Evolutionary conservation across 2,329 filamentous ascomycete genomes (phyloP).

Genomic region (Paraphoma chrysanthemicola): DNA sequence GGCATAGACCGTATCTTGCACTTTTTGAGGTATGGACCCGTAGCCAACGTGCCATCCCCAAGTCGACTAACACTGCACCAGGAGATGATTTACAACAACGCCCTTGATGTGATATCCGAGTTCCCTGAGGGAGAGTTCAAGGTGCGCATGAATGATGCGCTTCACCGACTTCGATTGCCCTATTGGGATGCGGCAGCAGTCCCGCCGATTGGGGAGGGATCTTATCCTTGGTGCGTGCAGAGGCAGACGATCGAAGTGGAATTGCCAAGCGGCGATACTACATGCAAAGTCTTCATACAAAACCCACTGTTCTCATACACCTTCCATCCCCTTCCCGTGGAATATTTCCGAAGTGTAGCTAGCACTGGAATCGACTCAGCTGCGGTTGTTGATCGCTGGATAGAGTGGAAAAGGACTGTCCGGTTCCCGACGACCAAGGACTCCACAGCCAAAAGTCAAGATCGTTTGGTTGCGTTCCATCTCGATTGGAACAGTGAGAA

Average conservation of each 20-base stretch:
- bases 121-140: conserved; percentile 48
- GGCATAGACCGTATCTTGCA: conserved; percentile 81
- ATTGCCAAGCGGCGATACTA: conserved; percentile 39
- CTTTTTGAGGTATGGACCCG: conserved; percentile 59
- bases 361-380: not conserved
- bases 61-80: conserved; percentile 17
- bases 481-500: conserved; percentile 73
- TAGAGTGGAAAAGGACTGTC: conserved; percentile 52
- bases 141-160: conserved; percentile 45
- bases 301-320: conserved; percentile 55
- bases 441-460: conserved; percentile 28
- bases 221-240: conserved; percentile 47
- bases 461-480: conserved; percentile 24
- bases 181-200: conserved; percentile 56
- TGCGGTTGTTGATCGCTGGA: conserved; percentile 12
- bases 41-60: not conserved
- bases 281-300: conserved; percentile 29
- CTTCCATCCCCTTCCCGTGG: conserved; percentile 55
- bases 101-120: conserved; percentile 45
- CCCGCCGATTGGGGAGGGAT: conserved; percentile 40
- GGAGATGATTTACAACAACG: conserved; percentile 50
- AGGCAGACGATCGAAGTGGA: conserved; percentile 34
- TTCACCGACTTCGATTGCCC: conserved; percentile 48
- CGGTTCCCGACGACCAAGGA: conserved; percentile 22
- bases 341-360: conserved; percentile 2